Conservation (phyloP, 106 monocot species). For the Vanilla planifolia region DNA sequence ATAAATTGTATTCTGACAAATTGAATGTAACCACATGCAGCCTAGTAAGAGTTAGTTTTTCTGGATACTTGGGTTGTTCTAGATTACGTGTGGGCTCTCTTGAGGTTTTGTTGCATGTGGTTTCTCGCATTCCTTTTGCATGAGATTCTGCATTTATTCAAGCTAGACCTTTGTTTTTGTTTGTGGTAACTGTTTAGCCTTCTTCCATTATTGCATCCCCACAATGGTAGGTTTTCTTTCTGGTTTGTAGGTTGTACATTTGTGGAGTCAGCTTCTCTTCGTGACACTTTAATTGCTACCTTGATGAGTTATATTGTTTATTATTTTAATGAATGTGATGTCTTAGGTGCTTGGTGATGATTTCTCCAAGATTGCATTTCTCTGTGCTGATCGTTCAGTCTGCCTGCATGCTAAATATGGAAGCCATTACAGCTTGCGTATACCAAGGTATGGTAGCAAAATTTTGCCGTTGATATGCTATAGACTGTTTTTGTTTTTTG, state of each 20-base stretch:
- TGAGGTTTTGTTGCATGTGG: too few species aligned
- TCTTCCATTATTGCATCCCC: background rate
- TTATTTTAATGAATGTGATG: slow-evolving; percentile 1
- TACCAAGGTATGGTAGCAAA: slow-evolving; percentile 49
- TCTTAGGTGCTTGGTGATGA: slow-evolving; percentile 59
- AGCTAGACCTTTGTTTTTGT: too few species aligned
- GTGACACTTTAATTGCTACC: background rate
- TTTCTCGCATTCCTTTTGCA: too few species aligned
- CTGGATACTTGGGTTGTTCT: too few species aligned
- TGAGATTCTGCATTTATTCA: too few species aligned
- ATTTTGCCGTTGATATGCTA: background rate
- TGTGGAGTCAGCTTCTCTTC: too few species aligned
- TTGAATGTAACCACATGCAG: too few species aligned
- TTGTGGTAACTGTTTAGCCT: too few species aligned
- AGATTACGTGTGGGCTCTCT: too few species aligned
- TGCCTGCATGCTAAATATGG: slow-evolving; percentile 75
- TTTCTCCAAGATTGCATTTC: slow-evolving; percentile 72
- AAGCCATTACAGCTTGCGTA: slow-evolving; percentile 67
- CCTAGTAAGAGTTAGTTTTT: too few species aligned
- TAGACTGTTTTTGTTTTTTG: too few species aligned
- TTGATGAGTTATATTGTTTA: background rate
- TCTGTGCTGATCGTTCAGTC: slow-evolving; percentile 72
- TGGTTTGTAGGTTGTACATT: background rate
- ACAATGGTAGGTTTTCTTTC: background rate
- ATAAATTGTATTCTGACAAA: too few species aligned